Conservation (phyloP, 2,329 filamentous ascomycete genomes). For the Cercospora sojina region DNA sequence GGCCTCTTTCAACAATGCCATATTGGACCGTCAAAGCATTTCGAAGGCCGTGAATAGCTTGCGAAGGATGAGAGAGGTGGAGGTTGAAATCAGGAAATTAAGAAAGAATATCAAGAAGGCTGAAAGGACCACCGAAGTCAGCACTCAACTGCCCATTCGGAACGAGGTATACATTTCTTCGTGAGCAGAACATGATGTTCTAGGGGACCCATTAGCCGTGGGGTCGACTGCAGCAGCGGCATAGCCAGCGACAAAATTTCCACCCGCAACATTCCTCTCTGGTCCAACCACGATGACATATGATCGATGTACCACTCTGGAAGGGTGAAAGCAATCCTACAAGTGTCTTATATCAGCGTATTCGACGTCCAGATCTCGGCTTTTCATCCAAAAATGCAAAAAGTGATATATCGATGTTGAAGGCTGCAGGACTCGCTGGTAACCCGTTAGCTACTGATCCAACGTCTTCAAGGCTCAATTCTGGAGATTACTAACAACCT, state of each 20-base stretch:
- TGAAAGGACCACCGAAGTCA: constrained; percentile 22
- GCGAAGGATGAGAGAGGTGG: constrained; percentile 61
- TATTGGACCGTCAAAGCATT: constrained; percentile 57
- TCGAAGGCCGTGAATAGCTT: constrained; percentile 58
- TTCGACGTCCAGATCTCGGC: background rate
- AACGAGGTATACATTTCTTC: background rate
- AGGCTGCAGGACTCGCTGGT: background rate
- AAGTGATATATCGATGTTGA: background rate
- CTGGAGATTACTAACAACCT: background rate
- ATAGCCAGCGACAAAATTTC: background rate
- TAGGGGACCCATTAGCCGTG: background rate
- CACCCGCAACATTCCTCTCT: background rate
- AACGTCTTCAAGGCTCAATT: background rate
- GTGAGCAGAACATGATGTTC: background rate
- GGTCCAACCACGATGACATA: background rate
- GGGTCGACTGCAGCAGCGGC: background rate
- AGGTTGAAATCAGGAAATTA: constrained; percentile 65
- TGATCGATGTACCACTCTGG: background rate
- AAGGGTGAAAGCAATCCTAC: background rate
- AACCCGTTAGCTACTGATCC: background rate
- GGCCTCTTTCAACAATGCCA: constrained; percentile 52
- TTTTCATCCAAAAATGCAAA: background rate
- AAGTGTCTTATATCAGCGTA: background rate
- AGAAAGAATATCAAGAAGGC: constrained; percentile 49
- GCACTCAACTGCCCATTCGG: background rate